These are phyloP conservation scores for Roridomyces roridus DNA, from an alignment of 768 basidiomycete genomes.

Conservation along the genomic window DNA sequence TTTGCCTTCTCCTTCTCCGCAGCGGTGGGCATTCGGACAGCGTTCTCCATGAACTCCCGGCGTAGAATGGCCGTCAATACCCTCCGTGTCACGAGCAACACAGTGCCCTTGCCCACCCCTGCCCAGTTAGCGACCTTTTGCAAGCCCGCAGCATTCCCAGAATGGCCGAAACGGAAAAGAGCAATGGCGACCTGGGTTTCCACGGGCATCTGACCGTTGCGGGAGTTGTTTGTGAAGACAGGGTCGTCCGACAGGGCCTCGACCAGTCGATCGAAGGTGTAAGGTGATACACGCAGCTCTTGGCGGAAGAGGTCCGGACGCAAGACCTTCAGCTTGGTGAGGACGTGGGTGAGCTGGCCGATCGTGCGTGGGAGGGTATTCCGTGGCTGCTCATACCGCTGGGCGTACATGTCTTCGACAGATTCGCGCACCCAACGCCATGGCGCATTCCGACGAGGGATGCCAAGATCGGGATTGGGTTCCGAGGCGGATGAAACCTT, in stretches of 20 bases:
- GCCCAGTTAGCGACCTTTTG: conserved; percentile 44
- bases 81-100: conserved; percentile 30
- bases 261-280: conserved; percentile 42
- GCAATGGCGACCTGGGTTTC: conserved; percentile 42
- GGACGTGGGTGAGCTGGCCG: conserved; percentile 18
- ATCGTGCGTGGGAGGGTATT: conserved; percentile 11
- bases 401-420: conserved; percentile 2
- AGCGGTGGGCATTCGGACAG: conserved; percentile 33
- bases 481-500: too few relatives aligned
- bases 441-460: not conserved
- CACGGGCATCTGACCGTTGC: conserved; percentile 31
- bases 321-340: conserved; percentile 26
- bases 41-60: conserved; percentile 28
- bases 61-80: conserved; percentile 39
- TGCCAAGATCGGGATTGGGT: too few relatives aligned
- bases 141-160: conserved; percentile 42
- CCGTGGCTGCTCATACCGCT: conserved; percentile 12
- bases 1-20: conserved; percentile 45
- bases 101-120: conserved; percentile 39
- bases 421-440: conserved; percentile 5
- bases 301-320: conserved; percentile 36
- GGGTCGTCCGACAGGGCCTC: conserved; percentile 24
- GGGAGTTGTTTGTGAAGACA: conserved; percentile 35
- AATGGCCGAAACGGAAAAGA: conserved; percentile 45
- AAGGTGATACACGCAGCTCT: conserved; percentile 35